These are phyloP conservation scores for Capronia epimyces DNA, from an alignment of 2,329 filamentous ascomycete genomes.

Conservation along the genomic window DNA sequence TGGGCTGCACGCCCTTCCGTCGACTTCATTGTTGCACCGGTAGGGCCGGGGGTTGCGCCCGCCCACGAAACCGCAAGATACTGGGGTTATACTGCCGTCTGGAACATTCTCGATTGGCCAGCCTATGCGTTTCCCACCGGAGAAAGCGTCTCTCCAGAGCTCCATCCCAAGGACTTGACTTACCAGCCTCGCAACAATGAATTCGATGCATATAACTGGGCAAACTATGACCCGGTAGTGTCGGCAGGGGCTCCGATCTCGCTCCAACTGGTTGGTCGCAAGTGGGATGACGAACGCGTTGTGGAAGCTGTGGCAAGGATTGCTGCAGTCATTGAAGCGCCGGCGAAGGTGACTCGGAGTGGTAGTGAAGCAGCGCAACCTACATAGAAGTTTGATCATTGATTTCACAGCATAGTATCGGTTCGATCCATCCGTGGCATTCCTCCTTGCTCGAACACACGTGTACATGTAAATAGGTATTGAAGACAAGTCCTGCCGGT, in stretches of 20 bases:
- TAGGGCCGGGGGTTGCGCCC: neutral
- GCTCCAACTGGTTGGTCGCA: slow-evolving; percentile 29
- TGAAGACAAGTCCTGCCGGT: no score
- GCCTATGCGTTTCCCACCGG: slow-evolving; percentile 32
- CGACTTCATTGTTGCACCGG: neutral
- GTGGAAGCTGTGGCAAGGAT: neutral
- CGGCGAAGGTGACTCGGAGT: no score
- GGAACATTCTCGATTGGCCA: slow-evolving; percentile 36
- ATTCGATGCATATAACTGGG: slow-evolving; percentile 2
- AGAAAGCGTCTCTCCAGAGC: slow-evolving; percentile 12
- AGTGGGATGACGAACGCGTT: slow-evolving; percentile 29
- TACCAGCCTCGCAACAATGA: slow-evolving; percentile 2
- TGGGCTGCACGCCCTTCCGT: neutral
- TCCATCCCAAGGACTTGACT: neutral
- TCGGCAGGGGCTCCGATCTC: slow-evolving; percentile 30
- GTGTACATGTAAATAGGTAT: no score
- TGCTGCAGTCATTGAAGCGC: neutral
- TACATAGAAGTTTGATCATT: no score
- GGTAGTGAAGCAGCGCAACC: no score
- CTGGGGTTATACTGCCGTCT: slow-evolving; percentile 35
- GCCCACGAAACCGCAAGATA: slow-evolving; percentile 22
- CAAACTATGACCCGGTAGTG: slow-evolving; percentile 11
- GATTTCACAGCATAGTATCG: no score
- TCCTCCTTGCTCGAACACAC: no score
- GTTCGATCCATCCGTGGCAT: no score